Evolutionary conservation across 495 filamentous ascomycete species (phyloP), one percentile per base, ranked within the genome.

Genomic region (Penicillium crystallinum): DNA sequence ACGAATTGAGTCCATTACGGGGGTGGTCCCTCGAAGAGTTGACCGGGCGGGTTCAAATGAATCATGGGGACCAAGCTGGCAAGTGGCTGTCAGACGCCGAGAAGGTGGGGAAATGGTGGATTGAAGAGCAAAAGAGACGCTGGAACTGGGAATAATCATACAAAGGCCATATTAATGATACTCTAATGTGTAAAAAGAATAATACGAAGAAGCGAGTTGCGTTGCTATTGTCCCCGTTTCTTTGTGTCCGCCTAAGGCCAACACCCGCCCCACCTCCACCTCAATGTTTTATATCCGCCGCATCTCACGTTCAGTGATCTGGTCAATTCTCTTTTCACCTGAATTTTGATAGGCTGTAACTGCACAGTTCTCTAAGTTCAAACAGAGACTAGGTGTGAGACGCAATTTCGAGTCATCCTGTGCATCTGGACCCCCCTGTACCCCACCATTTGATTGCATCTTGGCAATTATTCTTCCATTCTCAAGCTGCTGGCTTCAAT

Each of bases 41-140:
- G 25, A 42, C 51, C 14, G 47, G 54, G 4, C 57, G 39, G 14
- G 62, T 76, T 10, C 42, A 59, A 30, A 50, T 41, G 1, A 46
- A 53, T 9, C 57, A 74, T 57, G 69, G 73, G 4, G 59, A 66
- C 10, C 62, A 70, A 6, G 71, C 67, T 7, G 71, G 62, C 0
- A 45, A 62, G 35, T 77, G 74, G 74, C 51, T 68, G 1, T 42
- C 56, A 18, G 60, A 74, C 25, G 74, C 74, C 0, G 64, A 67
- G 36, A 56, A 61, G 30, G 61, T 71, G 21, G 70, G 57, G n/a
- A 57, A 62, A 25, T 75, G 71, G 70, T 71, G 66, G 63, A 62
- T 75, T 18, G 53, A 56, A 35, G 70, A 75, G 52, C 48, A 56
- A 34, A 56, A 63, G 19, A 46, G 61, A 40, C 44, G 63, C 8